Conservation (phyloP, 2,329 filamentous ascomycete species). For the Fusarium circinatum region DNA sequence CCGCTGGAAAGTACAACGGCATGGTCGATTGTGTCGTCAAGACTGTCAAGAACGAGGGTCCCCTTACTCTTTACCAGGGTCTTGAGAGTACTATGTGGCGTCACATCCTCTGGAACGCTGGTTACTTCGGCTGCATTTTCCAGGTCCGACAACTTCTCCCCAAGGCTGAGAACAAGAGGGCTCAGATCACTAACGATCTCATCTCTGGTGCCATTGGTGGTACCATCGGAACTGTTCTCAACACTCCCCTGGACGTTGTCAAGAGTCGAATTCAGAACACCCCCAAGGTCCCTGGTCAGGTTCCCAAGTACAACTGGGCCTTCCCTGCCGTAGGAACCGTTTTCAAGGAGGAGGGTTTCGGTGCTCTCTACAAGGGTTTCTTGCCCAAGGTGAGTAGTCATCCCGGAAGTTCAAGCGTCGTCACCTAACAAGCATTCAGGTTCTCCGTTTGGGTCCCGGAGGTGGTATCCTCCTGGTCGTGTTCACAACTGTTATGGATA, state of each 20-base stretch:
- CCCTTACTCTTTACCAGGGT: slow-evolving; percentile 93
- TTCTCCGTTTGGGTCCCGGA: slow-evolving; percentile 63
- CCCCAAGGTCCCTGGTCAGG: slow-evolving; percentile 79
- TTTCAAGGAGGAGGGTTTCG: slow-evolving; percentile 91
- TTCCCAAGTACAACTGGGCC: slow-evolving; percentile 99
- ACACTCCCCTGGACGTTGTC: slow-evolving; percentile 97
- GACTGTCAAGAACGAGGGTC: slow-evolving; percentile 85
- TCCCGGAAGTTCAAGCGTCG: background rate
- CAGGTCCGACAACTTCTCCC: slow-evolving; percentile 90
- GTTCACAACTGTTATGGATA: slow-evolving; percentile 90
- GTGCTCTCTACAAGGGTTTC: slow-evolving; percentile 97
- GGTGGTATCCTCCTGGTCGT: slow-evolving; percentile 82
- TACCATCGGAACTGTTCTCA: slow-evolving; percentile 87
- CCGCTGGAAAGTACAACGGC: slow-evolving; percentile 86
- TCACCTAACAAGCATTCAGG: slow-evolving; percentile 40
- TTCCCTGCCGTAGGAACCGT: slow-evolving; percentile 88
- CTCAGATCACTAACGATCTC: slow-evolving; percentile 87
- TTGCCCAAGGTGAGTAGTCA: slow-evolving; percentile 86
- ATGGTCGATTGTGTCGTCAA: slow-evolving; percentile 83
- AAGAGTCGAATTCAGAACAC: slow-evolving; percentile 98
- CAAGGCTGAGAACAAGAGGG: slow-evolving; percentile 79
- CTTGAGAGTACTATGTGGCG: slow-evolving; percentile 97
- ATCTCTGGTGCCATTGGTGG: slow-evolving; percentile 88
- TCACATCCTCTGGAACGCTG: slow-evolving; percentile 88
- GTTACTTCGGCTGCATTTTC: slow-evolving; percentile 99